A percentile compares a stretch with the other conserved stretches of the same genome.
These are phyloP conservation scores for Kwoniella pini DNA, from an alignment of 768 basidiomycete species.

Conservation along the genomic window DNA sequence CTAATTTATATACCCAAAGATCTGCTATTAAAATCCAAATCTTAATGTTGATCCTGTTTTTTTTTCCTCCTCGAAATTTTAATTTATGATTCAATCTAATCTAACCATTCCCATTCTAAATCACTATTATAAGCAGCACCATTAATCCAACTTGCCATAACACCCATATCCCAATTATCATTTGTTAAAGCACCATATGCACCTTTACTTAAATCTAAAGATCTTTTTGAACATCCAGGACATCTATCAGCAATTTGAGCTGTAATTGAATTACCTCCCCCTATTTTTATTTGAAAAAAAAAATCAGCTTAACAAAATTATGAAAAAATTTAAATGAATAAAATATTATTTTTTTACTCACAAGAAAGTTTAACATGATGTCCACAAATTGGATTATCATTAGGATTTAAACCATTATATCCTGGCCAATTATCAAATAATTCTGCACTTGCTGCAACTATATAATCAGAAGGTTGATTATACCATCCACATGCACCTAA, in stretches of 20 bases:
- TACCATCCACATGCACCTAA: slow-evolving; percentile 42
- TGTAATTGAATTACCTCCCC: slow-evolving; percentile 31
- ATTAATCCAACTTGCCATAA: slow-evolving; percentile 21
- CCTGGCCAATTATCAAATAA: slow-evolving; percentile 46
- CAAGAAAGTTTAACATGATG: slow-evolving; percentile 38
- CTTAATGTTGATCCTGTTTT: too few relatives aligned
- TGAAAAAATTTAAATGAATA: not conserved
- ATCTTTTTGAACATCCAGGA: slow-evolving; percentile 41
- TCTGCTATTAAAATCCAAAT: too few relatives aligned
- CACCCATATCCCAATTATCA: slow-evolving; percentile 21
- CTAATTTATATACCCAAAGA: too few relatives aligned
- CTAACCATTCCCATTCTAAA: slow-evolving; percentile 21
- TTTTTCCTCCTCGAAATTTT: too few relatives aligned
- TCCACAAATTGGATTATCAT: slow-evolving; percentile 45
- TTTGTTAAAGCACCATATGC: slow-evolving; percentile 28
- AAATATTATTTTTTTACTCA: too few relatives aligned
- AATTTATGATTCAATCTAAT: too few relatives aligned
- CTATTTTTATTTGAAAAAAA: slow-evolving; percentile 3
- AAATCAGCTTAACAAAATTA: not conserved
- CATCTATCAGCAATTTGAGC: slow-evolving; percentile 42
- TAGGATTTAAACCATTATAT: slow-evolving; percentile 43
- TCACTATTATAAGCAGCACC: slow-evolving; percentile 17
- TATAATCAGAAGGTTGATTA: slow-evolving; percentile 31
- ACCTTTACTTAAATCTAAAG: slow-evolving; percentile 44
- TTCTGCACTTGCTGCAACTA: slow-evolving; percentile 39